phyloP scores from a whole-genome alignment of 139 green algal genomes.

The Chlamydomonas sp. region DNA sequence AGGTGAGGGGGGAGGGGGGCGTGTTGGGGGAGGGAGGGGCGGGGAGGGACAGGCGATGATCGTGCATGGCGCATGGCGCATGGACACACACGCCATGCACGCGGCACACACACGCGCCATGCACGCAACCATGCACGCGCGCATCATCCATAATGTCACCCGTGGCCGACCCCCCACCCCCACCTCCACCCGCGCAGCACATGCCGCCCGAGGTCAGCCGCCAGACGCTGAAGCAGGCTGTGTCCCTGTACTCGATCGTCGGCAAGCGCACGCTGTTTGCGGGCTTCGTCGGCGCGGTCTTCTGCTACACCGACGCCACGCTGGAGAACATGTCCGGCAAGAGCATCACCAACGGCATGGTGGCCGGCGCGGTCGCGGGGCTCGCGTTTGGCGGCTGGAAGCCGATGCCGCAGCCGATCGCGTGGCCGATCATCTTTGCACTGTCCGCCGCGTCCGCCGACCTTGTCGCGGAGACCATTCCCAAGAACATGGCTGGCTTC shows the following conservation, averaged over 20 bases:
- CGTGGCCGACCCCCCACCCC: not conserved
- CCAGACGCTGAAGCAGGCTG: constrained; percentile 23
- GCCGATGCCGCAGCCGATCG: constrained; percentile 35
- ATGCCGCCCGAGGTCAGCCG: constrained; percentile 25
- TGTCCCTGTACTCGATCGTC: constrained; percentile 20
- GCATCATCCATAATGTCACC: not conserved
- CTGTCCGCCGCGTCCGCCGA: constrained; percentile 13
- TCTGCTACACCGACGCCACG: constrained; percentile 29
- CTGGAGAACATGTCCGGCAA: constrained; percentile 24
- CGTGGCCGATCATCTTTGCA: constrained; percentile 32
- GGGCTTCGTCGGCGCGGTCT: constrained; percentile 23
- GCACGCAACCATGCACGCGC: not conserved
- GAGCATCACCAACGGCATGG: constrained; percentile 29
- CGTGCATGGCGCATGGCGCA: no score
- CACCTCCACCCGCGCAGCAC: constrained; percentile 6
- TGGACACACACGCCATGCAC: no score
- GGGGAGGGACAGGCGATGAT: no score
- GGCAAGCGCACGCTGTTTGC: constrained; percentile 20
- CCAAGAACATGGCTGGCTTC: constrained; percentile 25
- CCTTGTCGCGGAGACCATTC: constrained; percentile 26
- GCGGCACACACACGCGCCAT: no score
- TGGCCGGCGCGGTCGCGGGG: constrained; percentile 26
- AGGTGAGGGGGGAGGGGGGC: no score
- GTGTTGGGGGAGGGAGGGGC: no score
- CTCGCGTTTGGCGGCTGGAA: constrained; percentile 17